Base-by-base conservation (phyloP, 805 yeast genomes). In the Dipodascus albidus region DNA sequence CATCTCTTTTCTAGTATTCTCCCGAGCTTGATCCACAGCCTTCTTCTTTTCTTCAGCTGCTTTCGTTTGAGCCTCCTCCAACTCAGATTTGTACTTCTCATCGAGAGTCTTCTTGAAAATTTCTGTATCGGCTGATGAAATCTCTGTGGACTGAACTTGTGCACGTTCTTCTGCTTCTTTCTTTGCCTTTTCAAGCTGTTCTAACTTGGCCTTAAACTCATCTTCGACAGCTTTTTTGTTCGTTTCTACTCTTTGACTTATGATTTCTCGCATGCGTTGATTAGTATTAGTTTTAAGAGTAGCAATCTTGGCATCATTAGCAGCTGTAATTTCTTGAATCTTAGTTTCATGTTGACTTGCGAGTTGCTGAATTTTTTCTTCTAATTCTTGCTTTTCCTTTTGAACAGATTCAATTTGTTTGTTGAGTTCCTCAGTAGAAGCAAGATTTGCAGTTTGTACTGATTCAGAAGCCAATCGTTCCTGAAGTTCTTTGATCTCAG, bases 1-100 rank as follows among this genome's bases (percentile, higher is more conserved):
- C 50, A 74, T 75, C 60, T 81, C 81, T 62, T 80, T 78, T 50
- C 78, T 77, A 47, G 79, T 75, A 23, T 78, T 76, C 52, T 71
- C 70, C 50, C 78, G 69, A 2, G 77, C 74, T 49, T 72, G 76
- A 31, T 70, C 73, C 19, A 75, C 71, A 48, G 73, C 70, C 55
- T 71, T 68, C 59, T 51, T 62, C 64, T 58, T 69, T 67, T 68
- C 73, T 47, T 62, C 65, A 53, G 74, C 73, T 60, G 78, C 67
- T 52, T 72, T 69, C 6, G 66, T 67, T 53, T 62, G 60, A 23
- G 23, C 2, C 62, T 57, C 23, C n/a, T 38, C 44, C 4, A 38
- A 3, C 20, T 38, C 44, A n/a, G 20, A 4, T 14, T 38, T 4
- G n/a, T 38, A 19, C 44, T 38, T 38, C 6, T 38, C 15, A 15